These are phyloP conservation scores for Begonia loranthoides DNA, from an alignment of 306 rosid species.

Conservation along the genomic window DNA sequence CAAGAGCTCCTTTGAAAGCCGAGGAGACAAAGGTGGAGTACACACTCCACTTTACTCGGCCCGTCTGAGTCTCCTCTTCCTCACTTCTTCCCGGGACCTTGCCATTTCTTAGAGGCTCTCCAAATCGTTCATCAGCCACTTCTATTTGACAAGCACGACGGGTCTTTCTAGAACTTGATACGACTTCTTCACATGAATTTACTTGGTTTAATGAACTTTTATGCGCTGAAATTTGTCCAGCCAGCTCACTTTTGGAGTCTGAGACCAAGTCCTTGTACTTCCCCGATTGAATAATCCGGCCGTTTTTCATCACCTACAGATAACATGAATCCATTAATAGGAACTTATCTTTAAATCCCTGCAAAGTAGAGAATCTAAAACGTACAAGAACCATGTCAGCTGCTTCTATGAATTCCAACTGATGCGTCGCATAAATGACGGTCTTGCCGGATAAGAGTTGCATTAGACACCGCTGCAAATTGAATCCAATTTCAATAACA, in stretches of 20 bases:
- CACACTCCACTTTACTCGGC: conserved; percentile 74
- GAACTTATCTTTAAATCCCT: not conserved
- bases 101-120: conserved; percentile 17
- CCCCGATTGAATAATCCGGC: conserved; percentile 72
- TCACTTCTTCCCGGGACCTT: conserved; percentile 9
- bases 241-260: conserved; percentile 54
- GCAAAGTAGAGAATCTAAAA: not conserved
- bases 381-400: conserved; percentile 64
- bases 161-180: conserved; percentile 17
- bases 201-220: conserved; percentile 89
- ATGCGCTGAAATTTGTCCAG: conserved; percentile 70
- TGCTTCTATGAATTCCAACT: conserved; percentile 93
- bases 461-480: conserved; percentile 72
- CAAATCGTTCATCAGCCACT: conserved; percentile 15
- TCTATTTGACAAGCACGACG: no score
- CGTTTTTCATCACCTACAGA: conserved; percentile 69
- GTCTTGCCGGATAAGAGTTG: conserved; percentile 75
- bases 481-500: not conserved
- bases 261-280: conserved; percentile 46
- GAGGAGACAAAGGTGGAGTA: conserved; percentile 61
- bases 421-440: conserved; percentile 76
- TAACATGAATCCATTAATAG: not conserved
- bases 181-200: conserved; percentile 28
- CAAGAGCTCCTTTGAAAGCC: conserved; percentile 47
- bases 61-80: conserved; percentile 56